Evolutionary conservation across 306 rosid species (phyloP).

Genomic region (Fragaria vesca): DNA sequence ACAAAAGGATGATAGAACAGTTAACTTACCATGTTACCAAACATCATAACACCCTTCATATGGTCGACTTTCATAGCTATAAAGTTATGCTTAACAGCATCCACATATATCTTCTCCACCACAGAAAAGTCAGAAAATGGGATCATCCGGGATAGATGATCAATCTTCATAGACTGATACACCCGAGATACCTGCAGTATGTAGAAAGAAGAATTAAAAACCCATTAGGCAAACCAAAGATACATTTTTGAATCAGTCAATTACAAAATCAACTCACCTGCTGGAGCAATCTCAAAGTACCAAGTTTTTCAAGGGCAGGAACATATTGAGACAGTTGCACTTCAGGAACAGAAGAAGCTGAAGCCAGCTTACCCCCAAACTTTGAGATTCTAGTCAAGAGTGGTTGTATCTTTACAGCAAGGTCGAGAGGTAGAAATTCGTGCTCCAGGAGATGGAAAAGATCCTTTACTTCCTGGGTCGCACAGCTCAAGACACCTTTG

Average conservation of each 20-base stretch:
- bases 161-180: constrained; percentile 82
- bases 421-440: constrained; percentile 81
- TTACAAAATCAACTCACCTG: constrained; percentile 51
- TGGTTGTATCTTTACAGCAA: constrained; percentile 74
- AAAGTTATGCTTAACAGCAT: constrained; percentile 88
- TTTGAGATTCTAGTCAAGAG: constrained; percentile 66
- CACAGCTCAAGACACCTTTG: constrained; percentile 92
- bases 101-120: constrained; percentile 87
- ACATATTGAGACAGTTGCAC: constrained; percentile 80
- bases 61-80: constrained; percentile 90
- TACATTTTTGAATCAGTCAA: neutral
- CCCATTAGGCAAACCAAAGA: no score
- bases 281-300: constrained; percentile 90
- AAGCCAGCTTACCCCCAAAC: constrained; percentile 79
- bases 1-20: neutral
- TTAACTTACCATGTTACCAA: constrained; percentile 45
- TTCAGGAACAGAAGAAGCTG: constrained; percentile 93
- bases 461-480: constrained; percentile 93
- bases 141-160: constrained; percentile 69
- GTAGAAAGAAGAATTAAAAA: neutral
- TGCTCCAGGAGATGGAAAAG: constrained; percentile 83
- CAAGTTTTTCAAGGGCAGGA: constrained; percentile 73
- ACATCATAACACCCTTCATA: constrained; percentile 60
- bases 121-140: constrained; percentile 75
- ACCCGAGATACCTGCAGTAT: constrained; percentile 73